phyloP scores from a whole-genome alignment of 2,329 filamentous ascomycete species.

The Neonectria sp. region DNA sequence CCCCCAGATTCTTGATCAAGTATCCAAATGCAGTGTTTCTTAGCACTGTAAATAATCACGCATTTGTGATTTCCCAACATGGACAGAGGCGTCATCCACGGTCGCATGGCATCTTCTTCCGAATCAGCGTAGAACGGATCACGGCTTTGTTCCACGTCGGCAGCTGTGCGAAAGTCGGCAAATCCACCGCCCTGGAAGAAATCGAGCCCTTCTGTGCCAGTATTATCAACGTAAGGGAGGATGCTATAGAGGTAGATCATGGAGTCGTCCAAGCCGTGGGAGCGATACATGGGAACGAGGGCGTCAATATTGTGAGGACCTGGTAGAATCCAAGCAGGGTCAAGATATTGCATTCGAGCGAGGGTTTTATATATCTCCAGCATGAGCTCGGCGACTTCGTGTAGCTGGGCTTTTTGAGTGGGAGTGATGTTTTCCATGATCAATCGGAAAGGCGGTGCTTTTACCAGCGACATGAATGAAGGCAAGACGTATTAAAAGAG shows the following conservation, averaged over 20 bases:
- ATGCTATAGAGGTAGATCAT: slow-evolving; percentile 48
- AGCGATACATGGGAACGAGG: not conserved
- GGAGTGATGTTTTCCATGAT: not conserved
- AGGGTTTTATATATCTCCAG: slow-evolving; percentile 15
- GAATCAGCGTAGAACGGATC: slow-evolving; percentile 37
- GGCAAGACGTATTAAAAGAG: too few species aligned
- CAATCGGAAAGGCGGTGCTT: too few species aligned
- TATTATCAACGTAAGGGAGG: slow-evolving; percentile 40
- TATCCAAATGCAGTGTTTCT: slow-evolving; percentile 33
- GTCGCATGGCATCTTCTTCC: slow-evolving; percentile 42
- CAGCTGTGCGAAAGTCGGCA: slow-evolving; percentile 37
- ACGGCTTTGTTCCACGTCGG: slow-evolving; percentile 16
- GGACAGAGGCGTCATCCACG: slow-evolving; percentile 45
- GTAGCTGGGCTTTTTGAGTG: not conserved
- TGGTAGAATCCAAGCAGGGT: not conserved
- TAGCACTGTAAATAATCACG: slow-evolving; percentile 48
- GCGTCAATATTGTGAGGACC: slow-evolving; percentile 9
- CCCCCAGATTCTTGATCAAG: slow-evolving; percentile 2
- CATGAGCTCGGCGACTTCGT: slow-evolving; percentile 15
- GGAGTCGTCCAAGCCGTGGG: slow-evolving; percentile 30
- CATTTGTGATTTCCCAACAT: slow-evolving; percentile 43
- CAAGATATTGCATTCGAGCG: slow-evolving; percentile 9
- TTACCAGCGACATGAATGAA: too few species aligned
- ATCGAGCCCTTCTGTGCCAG: slow-evolving; percentile 11
- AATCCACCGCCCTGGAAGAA: slow-evolving; percentile 41